phyloP scores from a whole-genome alignment of 2,329 filamentous ascomycete species.

The Diaporthe destruens region DNA sequence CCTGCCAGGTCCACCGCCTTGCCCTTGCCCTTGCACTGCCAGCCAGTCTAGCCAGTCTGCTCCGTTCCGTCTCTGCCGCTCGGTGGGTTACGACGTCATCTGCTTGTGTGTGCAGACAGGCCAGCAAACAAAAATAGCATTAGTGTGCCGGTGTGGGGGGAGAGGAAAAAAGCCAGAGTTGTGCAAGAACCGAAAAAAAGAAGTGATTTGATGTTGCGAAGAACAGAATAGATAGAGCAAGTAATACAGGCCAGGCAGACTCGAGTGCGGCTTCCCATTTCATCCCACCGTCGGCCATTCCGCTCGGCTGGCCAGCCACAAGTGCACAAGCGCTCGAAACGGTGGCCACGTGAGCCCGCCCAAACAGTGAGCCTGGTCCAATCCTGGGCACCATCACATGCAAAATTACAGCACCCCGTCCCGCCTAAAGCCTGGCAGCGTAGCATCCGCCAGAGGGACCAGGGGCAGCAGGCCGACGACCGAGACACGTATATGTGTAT shows the following conservation, averaged over 20 bases:
- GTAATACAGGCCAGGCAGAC: neutral
- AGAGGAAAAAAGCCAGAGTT: neutral
- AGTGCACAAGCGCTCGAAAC: conserved; percentile 10
- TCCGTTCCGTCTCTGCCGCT: conserved; percentile 22
- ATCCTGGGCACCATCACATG: conserved; percentile 36
- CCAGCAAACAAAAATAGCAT: conserved; percentile 5
- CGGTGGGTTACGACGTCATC: conserved; percentile 28
- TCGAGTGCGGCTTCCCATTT: neutral
- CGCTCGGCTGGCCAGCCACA: conserved; percentile 6
- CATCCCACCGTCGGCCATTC: conserved; percentile 28
- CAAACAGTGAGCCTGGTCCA: neutral
- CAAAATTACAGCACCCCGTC: conserved; percentile 16
- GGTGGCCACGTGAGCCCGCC: conserved; percentile 29
- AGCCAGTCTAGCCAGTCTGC: neutral
- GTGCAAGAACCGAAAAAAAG: neutral
- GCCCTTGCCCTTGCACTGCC: neutral
- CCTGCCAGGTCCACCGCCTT: conserved; percentile 17
- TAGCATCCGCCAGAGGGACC: conserved; percentile 15
- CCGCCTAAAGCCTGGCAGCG: neutral
- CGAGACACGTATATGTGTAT: neutral
- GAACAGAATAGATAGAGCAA: neutral
- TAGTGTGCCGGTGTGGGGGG: neutral
- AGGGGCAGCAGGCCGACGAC: neutral
- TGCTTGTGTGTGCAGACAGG: neutral
- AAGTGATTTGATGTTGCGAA: neutral